Conservation (phyloP, 2,329 filamentous ascomycete genomes). For the Fusarium agapanthi region DNA sequence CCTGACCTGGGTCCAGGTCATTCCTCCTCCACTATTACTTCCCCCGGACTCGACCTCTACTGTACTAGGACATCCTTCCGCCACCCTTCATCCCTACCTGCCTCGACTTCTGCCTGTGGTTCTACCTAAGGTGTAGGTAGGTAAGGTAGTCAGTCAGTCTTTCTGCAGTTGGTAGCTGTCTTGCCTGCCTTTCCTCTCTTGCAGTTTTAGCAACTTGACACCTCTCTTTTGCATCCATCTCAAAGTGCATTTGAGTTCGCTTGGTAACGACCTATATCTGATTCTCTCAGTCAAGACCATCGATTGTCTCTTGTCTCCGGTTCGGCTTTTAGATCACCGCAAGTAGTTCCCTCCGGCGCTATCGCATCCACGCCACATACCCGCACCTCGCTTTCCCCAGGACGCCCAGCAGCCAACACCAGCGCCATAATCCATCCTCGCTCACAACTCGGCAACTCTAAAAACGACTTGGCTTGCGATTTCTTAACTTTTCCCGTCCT, state of each 20-base stretch:
- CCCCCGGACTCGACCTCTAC: constrained; percentile 29
- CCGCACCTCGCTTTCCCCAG: constrained; percentile 35
- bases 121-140: neutral
- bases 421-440: constrained; percentile 20
- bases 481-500: neutral
- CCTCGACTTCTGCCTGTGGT: neutral
- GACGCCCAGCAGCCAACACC: constrained; percentile 1
- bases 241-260: neutral
- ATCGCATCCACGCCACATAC: constrained; percentile 40
- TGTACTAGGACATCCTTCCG: constrained; percentile 31
- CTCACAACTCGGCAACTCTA: constrained; percentile 27
- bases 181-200: neutral
- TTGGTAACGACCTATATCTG: neutral
- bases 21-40: constrained; percentile 27
- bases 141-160: neutral
- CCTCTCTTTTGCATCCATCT: constrained; percentile 3
- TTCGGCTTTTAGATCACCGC: constrained; percentile 28
- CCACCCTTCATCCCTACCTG: constrained; percentile 33
- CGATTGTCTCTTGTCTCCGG: constrained; percentile 3
- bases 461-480: constrained; percentile 22
- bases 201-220: neutral
- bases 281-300: neutral
- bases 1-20: neutral
- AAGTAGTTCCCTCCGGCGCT: constrained; percentile 31
- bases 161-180: constrained; percentile 1